Base-by-base conservation (phyloP, 1,284 basidiomycete species). In the Cystobasidium slooffiae region DNA sequence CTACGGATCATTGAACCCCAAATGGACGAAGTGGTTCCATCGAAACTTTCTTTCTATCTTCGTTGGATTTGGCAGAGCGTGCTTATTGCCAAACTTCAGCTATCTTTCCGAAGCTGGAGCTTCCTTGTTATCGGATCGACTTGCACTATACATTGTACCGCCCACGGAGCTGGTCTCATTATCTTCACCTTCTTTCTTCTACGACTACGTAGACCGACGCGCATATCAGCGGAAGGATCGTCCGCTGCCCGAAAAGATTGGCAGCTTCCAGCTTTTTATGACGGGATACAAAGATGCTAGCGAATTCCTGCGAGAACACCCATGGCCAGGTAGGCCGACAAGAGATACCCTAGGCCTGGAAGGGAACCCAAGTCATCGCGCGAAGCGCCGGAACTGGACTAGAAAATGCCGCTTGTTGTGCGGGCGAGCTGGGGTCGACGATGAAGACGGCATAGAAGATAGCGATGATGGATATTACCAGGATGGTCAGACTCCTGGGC, bases 211-310 rank as follows among this genome's bases (percentile, higher is more conserved):
- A 52, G 92, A 94, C 78, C 72, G 77, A 8, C 59, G 77, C 18
- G 67, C 73, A 6, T 78, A 76, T 84, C 90, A 77, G 90, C 87
- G 86, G 10, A 91, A 91, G 84, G 91, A 93, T 79, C 92, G 91
- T 78, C 85, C 86, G 3, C 82, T 94, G 20, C 91, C 91, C 24
- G 90, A 90, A 72, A 94, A 95, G 84, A 89, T 94, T 53, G 94
- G 94, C 1, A 93, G 91, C 79, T 90, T 94, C 87, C 93, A 97
- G 80, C 88, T 88, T 72, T 96, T 96, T 82, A 84, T 95, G 78
- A 87, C 91, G 76, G 93, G 93, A 16, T 96, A 87, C 79, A 87
- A 88, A 90, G 94, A 95, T 82, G 91, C 92, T 0, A 92, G 91
- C 5, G 90, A 92, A 74, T 95, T 94, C 78, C 85, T 97, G 70